These are phyloP conservation scores for Fusarium gaditjirri DNA, from an alignment of 2,329 filamentous ascomycete genomes.

Conservation along the genomic window DNA sequence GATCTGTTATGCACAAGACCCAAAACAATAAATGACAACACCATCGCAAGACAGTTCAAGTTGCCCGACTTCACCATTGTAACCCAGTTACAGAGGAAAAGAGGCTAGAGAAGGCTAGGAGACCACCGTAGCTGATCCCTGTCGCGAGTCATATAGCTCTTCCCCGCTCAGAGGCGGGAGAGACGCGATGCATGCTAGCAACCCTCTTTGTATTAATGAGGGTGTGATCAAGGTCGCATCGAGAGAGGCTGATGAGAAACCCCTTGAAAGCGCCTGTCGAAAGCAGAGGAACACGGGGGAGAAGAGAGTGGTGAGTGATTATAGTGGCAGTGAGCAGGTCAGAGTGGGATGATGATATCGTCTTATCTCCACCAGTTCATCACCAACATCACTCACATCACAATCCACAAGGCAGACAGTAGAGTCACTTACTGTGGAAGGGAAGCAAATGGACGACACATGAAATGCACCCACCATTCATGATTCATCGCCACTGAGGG, in stretches of 20 bases:
- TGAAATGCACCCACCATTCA: neutral
- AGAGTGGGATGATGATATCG: constrained; percentile 30
- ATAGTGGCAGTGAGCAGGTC: neutral
- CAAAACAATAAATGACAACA: neutral
- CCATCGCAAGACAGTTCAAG: neutral
- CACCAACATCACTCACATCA: neutral
- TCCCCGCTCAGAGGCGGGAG: constrained; percentile 15
- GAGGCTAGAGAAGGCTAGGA: neutral
- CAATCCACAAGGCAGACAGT: too few species aligned
- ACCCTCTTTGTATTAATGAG: neutral
- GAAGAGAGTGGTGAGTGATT: neutral
- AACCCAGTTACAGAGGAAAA: neutral
- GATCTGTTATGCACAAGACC: constrained; percentile 2
- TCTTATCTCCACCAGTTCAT: constrained; percentile 32
- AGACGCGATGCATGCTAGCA: constrained; percentile 7
- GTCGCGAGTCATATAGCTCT: constrained; percentile 10
- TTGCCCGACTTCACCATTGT: neutral
- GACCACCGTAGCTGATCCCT: neutral
- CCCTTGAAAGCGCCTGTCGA: neutral
- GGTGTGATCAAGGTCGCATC: constrained; percentile 23
- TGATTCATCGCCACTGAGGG: constrained; percentile 18
- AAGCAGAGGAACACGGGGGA: constrained; percentile 19
- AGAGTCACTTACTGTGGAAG: neutral
- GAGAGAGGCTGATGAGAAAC: constrained; percentile 12
- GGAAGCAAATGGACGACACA: neutral